These are phyloP conservation scores for Penicillium frequentans DNA, from an alignment of 2,329 filamentous ascomycete species.

Conservation along the genomic window DNA sequence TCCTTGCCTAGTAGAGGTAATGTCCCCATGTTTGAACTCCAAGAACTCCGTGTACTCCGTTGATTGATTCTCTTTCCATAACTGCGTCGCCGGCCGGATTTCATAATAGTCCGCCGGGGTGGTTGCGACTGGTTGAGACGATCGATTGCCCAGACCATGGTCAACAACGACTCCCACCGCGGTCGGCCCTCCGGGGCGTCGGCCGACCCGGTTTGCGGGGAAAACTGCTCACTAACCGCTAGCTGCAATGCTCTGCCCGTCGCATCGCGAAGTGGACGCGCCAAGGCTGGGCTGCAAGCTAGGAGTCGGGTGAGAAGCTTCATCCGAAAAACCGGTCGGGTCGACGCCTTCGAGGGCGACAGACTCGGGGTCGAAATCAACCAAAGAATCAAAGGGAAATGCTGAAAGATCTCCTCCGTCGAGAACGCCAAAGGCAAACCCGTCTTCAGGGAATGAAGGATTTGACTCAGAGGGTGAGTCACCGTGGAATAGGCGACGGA, in stretches of 20 bases:
- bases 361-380: constrained; percentile 55
- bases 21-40: constrained; percentile 35
- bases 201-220: constrained; percentile 35
- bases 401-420: constrained; percentile 49
- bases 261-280: constrained; percentile 55
- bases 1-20: constrained; percentile 35
- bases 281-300: constrained; percentile 55
- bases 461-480: constrained; percentile 68
- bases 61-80: constrained; percentile 31
- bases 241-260: constrained; percentile 55
- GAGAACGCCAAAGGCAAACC: constrained; percentile 71
- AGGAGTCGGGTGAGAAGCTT: constrained; percentile 52
- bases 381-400: constrained; percentile 56
- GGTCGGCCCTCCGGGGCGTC: constrained; percentile 31
- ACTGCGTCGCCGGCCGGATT: constrained; percentile 36
- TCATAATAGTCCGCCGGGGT: constrained; percentile 27
- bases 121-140: constrained; percentile 41
- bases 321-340: constrained; percentile 51
- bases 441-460: constrained; percentile 74
- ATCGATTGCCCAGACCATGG: constrained; percentile 48
- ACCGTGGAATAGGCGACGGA: constrained; percentile 60
- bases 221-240: constrained; percentile 46
- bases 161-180: constrained; percentile 48
- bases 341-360: constrained; percentile 44
- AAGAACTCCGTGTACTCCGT: constrained; percentile 41